These are phyloP conservation scores for Hippophae rhamnoides DNA, from an alignment of 306 rosid genomes.

Conservation along the genomic window DNA sequence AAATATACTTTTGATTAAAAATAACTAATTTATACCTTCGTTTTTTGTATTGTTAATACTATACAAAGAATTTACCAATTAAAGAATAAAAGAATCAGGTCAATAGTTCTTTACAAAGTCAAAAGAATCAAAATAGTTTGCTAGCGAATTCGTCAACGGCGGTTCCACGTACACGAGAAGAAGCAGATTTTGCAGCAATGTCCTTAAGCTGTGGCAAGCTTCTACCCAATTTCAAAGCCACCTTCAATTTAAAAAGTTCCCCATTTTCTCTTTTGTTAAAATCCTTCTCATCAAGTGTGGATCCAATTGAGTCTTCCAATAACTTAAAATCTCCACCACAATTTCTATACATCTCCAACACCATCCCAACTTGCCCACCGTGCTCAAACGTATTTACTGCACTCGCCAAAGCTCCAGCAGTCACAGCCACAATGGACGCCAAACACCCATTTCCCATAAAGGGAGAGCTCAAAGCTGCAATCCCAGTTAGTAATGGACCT, in stretches of 20 bases:
- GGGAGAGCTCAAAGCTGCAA: slow-evolving; percentile 48
- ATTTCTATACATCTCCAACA: slow-evolving; percentile 57
- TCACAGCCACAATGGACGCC: slow-evolving; percentile 27
- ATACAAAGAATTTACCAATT: neutral
- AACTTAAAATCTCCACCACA: slow-evolving; percentile 41
- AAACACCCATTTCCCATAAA: slow-evolving; percentile 32
- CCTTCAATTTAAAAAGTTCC: slow-evolving; percentile 41
- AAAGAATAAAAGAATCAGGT: neutral
- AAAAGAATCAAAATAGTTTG: slow-evolving; percentile 36
- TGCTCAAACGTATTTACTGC: slow-evolving; percentile 46
- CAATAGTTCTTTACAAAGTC: slow-evolving; percentile 4
- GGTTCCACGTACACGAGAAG: slow-evolving; percentile 29
- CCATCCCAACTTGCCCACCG: slow-evolving; percentile 68
- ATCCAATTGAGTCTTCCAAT: slow-evolving; percentile 34
- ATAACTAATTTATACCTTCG: no score
- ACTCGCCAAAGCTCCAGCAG: slow-evolving; percentile 47
- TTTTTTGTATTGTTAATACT: neutral
- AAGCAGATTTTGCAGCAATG: slow-evolving; percentile 41
- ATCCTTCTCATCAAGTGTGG: slow-evolving; percentile 39
- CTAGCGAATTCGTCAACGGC: slow-evolving; percentile 56
- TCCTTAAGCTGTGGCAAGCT: slow-evolving; percentile 41
- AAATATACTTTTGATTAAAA: no score
- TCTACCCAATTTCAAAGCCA: slow-evolving; percentile 60
- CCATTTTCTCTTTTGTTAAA: slow-evolving; percentile 60
- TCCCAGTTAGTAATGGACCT: slow-evolving; percentile 57